Base-by-base conservation (phyloP, 1,284 basidiomycete species). In the Puccinia triticina region DNA sequence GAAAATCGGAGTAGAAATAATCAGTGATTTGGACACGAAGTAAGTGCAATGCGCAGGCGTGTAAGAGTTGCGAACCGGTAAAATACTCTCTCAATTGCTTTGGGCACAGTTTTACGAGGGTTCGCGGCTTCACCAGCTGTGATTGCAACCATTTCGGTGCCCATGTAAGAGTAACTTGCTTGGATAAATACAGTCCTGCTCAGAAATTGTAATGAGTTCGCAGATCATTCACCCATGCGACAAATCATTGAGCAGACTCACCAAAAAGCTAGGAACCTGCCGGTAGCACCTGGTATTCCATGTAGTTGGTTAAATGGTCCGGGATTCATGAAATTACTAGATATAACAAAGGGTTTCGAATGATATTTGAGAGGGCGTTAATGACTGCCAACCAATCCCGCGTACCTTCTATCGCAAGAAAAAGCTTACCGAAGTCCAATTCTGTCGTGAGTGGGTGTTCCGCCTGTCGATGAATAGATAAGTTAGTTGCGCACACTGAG, bases 161-260 rank as follows among this genome's bases (percentile, higher is more conserved):
- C 93, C 91, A 93, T 91, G 89, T 92, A 93, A 1, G 92, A 93
- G 89, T 94, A 95, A 1, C 91, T 92, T 16, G 93, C 93, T 86
- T 90, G 23, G 89, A 92, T 34, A 93, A 89, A 88, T 92, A 94
- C 86, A 4, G 82, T 59, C 79, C 79, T 82, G 32, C 26, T 18
- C 50, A 40, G 21, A 3, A 2, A 46, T 26, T n/a, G 11, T 46
- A 10, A 69, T 46, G 32, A 59, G 57, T 40, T 40, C 57, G 2
- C 4, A 21, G 32, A 88, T 87, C 76, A 86, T 85, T 53, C 88
- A 83, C 78, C 86, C 84, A 64, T 89, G 89, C 4, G 87, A 87
- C 82, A 83, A 50, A 69, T 89, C 89, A 66, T n/a, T n/a, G 91
- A 87, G 40, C 40, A n/a, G 21, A 55, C 79, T 34, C 40, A 83